Conservation (phyloP, 192 early-diverging fungal genomes). For the Ramicandelaber brevisporus region DNA sequence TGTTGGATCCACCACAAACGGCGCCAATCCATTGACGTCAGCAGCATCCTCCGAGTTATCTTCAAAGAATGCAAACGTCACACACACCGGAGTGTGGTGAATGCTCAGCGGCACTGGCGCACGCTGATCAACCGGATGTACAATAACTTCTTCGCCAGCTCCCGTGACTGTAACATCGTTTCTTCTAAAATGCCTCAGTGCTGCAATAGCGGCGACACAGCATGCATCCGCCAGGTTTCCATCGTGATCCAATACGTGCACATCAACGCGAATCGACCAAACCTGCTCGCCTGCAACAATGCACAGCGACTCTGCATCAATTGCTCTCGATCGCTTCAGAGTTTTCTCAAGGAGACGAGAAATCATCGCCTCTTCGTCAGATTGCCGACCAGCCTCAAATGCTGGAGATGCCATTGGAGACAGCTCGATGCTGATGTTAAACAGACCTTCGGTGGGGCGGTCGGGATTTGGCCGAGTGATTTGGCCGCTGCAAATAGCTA, state of each 20-base stretch:
- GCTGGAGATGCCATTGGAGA: slow-evolving; percentile 61
- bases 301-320: slow-evolving; percentile 93
- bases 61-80: slow-evolving; percentile 82
- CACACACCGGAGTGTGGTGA: slow-evolving; percentile 84
- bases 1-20: slow-evolving; percentile 59
- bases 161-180: slow-evolving; percentile 93
- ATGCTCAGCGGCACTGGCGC: slow-evolving; percentile 85
- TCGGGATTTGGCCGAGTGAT: slow-evolving; percentile 39
- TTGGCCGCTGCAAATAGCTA: slow-evolving; percentile 41
- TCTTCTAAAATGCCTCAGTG: slow-evolving; percentile 67
- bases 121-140: slow-evolving; percentile 57
- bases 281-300: slow-evolving; percentile 90
- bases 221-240: slow-evolving; percentile 88
- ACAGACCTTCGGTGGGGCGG: slow-evolving; percentile 65
- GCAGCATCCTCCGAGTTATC: no score
- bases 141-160: slow-evolving; percentile 64
- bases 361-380: slow-evolving; percentile 65
- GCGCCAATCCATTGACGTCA: no score
- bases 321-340: slow-evolving; percentile 49
- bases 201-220: slow-evolving; percentile 69
- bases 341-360: slow-evolving; percentile 73
- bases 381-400: slow-evolving; percentile 34
- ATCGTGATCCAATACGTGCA: slow-evolving; percentile 80
- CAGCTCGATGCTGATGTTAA: slow-evolving; percentile 68
- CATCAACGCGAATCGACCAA: slow-evolving; percentile 75